phyloP scores from a whole-genome alignment of 495 filamentous ascomycete genomes.

The Evernia prunastri region DNA sequence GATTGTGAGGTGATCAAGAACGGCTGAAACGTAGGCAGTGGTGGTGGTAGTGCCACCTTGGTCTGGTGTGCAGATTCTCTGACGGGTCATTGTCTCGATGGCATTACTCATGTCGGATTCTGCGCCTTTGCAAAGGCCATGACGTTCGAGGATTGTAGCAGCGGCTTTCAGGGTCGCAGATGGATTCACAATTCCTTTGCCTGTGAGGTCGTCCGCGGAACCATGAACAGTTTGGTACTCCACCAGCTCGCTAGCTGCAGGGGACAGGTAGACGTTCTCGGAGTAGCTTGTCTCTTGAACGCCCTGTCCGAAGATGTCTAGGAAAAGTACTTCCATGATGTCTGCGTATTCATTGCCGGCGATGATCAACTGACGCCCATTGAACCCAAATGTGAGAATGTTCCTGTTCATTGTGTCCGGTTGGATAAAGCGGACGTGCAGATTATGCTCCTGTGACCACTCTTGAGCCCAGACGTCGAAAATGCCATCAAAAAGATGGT shows the following conservation, averaged over 20 bases:
- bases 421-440: background rate
- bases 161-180: slow-evolving; percentile 13
- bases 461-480: slow-evolving; percentile 9
- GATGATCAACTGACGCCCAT: slow-evolving; percentile 8
- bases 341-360: slow-evolving; percentile 17
- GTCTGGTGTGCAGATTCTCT: slow-evolving; percentile 10
- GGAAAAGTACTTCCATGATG: slow-evolving; percentile 12
- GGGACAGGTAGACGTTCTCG: slow-evolving; percentile 9
- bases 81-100: background rate
- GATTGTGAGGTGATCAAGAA: slow-evolving; percentile 1
- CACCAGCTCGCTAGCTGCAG: slow-evolving; percentile 1
- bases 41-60: slow-evolving; percentile 6
- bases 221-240: slow-evolving; percentile 15
- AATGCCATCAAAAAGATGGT: slow-evolving; percentile 12
- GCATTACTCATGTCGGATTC: slow-evolving; percentile 2
- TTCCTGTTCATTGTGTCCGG: slow-evolving; percentile 16
- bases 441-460: background rate
- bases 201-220: slow-evolving; percentile 11
- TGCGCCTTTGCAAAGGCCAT: background rate
- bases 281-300: slow-evolving; percentile 12
- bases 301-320: slow-evolving; percentile 9
- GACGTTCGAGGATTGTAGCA: slow-evolving; percentile 7
- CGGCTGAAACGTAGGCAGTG: slow-evolving; percentile 3
- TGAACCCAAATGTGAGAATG: background rate
- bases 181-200: slow-evolving; percentile 8